These are phyloP conservation scores for Penicillium sp. DNA, from an alignment of 2,329 filamentous ascomycete genomes.

Conservation along the genomic window DNA sequence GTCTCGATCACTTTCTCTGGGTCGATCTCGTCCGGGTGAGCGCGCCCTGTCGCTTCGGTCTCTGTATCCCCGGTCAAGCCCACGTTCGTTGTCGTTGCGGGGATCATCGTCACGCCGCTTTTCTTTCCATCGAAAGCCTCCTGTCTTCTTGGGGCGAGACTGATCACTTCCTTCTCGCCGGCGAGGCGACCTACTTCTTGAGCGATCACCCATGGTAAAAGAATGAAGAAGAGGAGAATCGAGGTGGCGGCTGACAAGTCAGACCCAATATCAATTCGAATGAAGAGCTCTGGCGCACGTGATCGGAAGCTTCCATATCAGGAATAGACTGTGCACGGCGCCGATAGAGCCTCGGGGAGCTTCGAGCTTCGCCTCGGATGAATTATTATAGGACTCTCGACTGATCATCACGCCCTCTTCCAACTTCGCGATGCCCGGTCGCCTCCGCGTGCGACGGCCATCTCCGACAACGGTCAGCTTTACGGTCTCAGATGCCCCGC, in stretches of 20 bases:
- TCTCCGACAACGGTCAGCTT: slow-evolving; percentile 89
- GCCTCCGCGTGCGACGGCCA: slow-evolving; percentile 45
- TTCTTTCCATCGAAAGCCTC: slow-evolving; percentile 47
- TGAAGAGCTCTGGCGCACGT: slow-evolving; percentile 20
- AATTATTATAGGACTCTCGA: no score
- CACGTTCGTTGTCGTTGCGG: slow-evolving; percentile 42
- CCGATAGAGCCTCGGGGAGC: slow-evolving; percentile 9
- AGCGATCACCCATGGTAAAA: slow-evolving; percentile 32
- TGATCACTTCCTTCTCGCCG: slow-evolving; percentile 32
- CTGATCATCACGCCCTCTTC: background rate
- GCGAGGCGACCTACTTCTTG: slow-evolving; percentile 42
- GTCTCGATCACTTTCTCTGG: slow-evolving; percentile 45
- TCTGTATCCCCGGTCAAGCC: slow-evolving; percentile 51
- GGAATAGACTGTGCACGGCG: slow-evolving; percentile 11
- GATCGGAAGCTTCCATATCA: slow-evolving; percentile 10
- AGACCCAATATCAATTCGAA: slow-evolving; percentile 16
- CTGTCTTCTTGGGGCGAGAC: slow-evolving; percentile 38
- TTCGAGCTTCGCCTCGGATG: background rate
- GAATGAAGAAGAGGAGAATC: slow-evolving; percentile 8
- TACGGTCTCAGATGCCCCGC: slow-evolving; percentile 75
- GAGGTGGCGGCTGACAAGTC: slow-evolving; percentile 18
- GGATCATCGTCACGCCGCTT: slow-evolving; percentile 47
- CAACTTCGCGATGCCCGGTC: slow-evolving; percentile 54
- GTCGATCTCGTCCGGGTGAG: slow-evolving; percentile 31
- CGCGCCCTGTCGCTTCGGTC: slow-evolving; percentile 32